Evolutionary conservation across 2,329 filamentous ascomycete species (phyloP).

Genomic region (Diaporthe vexans): DNA sequence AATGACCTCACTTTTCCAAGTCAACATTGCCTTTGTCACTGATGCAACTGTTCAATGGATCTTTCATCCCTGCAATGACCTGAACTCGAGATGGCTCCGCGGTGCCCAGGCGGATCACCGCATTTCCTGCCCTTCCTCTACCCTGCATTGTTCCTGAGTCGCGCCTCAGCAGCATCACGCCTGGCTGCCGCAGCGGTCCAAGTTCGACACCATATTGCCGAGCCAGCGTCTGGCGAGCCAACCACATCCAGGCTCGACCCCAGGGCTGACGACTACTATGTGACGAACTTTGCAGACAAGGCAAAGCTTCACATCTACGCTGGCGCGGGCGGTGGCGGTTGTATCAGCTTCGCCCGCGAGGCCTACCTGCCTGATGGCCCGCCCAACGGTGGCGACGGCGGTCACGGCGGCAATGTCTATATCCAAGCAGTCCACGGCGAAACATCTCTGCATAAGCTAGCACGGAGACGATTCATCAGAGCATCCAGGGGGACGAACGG

Average conservation of each 20-base stretch:
- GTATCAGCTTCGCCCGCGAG: constrained; percentile 93
- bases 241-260: constrained; percentile 80
- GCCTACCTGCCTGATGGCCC: constrained; percentile 91
- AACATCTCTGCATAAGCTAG: constrained; percentile 93
- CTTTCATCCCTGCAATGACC: constrained; percentile 21
- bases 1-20: not conserved
- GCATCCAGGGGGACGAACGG: constrained; percentile 84
- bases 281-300: constrained; percentile 88
- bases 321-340: constrained; percentile 89
- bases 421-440: constrained; percentile 94
- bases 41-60: not conserved
- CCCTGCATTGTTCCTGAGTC: constrained; percentile 58
- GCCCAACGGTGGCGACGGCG: constrained; percentile 94
- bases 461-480: constrained; percentile 80
- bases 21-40: not conserved
- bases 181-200: constrained; percentile 46
- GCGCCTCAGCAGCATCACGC: constrained; percentile 44
- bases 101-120: constrained; percentile 54
- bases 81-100: constrained; percentile 55
- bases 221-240: constrained; percentile 45
- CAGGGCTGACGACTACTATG: constrained; percentile 84
- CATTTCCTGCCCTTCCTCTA: constrained; percentile 65
- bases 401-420: constrained; percentile 91
- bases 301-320: constrained; percentile 83
- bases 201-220: constrained; percentile 48